These are phyloP conservation scores for Cantharellus anzutake DNA, from an alignment of 768 basidiomycete species.

Conservation along the genomic window DNA sequence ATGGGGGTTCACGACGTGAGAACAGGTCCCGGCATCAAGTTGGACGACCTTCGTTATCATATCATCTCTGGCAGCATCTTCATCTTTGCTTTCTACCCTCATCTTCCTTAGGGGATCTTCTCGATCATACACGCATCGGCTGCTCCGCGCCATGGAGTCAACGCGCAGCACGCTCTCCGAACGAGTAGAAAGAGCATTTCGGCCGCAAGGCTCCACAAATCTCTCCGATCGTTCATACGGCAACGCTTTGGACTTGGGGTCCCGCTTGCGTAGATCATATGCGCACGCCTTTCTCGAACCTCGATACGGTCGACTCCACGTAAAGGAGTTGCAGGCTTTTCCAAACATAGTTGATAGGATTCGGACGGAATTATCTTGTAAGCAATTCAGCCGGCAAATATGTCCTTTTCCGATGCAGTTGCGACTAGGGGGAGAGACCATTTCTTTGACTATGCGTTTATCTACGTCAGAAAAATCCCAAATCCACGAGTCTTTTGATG, in stretches of 20 bases:
- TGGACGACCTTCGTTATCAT: neutral
- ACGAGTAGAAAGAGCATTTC: neutral
- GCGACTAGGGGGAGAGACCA: neutral
- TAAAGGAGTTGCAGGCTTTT: constrained; percentile 26
- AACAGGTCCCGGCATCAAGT: neutral
- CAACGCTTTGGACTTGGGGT: constrained; percentile 17
- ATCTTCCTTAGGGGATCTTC: constrained; percentile 24
- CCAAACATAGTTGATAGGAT: constrained; percentile 27
- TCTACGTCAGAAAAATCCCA: neutral
- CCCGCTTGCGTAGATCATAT: constrained; percentile 24
- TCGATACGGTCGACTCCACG: constrained; percentile 25
- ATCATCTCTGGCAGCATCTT: neutral
- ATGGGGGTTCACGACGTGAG: neutral
- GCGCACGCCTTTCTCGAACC: constrained; percentile 29
- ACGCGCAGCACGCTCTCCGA: constrained; percentile 4
- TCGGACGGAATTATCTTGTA: constrained; percentile 28
- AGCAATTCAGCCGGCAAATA: constrained; percentile 3
- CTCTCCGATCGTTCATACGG: neutral
- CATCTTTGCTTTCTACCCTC: constrained; percentile 14
- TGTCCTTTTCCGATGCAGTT: neutral
- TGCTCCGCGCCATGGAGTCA: constrained; percentile 16
- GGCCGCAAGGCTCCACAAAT: neutral
- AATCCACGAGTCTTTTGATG: neutral
- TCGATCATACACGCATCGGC: neutral
- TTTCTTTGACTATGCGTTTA: neutral